Base-by-base conservation (phyloP, 164 flowering plant species). In the Vitis cinerea region DNA sequence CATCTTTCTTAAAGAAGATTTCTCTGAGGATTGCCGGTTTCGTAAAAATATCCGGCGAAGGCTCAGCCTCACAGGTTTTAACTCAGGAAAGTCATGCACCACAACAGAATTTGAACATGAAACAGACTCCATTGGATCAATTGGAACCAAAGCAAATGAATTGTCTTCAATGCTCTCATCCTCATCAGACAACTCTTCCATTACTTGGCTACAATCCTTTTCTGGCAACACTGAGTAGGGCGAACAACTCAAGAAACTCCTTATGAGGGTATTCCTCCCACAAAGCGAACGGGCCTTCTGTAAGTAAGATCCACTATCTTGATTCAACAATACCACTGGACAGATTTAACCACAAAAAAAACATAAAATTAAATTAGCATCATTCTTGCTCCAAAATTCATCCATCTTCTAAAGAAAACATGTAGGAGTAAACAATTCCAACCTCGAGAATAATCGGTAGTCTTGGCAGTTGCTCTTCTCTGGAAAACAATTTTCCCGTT, bases 401-500 rank as follows among this genome's bases (percentile, higher is more conserved):
- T 68, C 71, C 27, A 55, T n/a, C n/a, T 4, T 50, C 17, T 15
- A 64, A 62, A 52, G 30, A 58, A 14, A 13, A 67, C 4, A 47
- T 5, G 50, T 9, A 56, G 51, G 14, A 29, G 14, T 23, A 5
- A 51, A 68, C 1, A 15, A 19, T 16, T 11, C n/a, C 14, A 64
- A 74, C 80, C 75, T 61, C 53, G 59, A 3, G 55, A 59, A 23
- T 1, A 30, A 50, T 58, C 37, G 3, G 16, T 7, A 64, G 15
- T 49, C 4, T 59, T 47, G 27, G 27, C 8, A 57, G 66, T 62
- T 44, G 80, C 78, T 65, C 71, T 81, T 58, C 85, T 80, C 59
- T 73, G 71, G 70, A 75, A 87, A 10, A 81, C 68, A 65, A 83
- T 66, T 73, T 84, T 87, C 31, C 89, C 86, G 74, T 81, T 83